Percentiles rank a stretch among this genome's conserved stretches.
Conservation (phyloP, 805 yeast genomes). For the Lipomyces starkeyi region DNA sequence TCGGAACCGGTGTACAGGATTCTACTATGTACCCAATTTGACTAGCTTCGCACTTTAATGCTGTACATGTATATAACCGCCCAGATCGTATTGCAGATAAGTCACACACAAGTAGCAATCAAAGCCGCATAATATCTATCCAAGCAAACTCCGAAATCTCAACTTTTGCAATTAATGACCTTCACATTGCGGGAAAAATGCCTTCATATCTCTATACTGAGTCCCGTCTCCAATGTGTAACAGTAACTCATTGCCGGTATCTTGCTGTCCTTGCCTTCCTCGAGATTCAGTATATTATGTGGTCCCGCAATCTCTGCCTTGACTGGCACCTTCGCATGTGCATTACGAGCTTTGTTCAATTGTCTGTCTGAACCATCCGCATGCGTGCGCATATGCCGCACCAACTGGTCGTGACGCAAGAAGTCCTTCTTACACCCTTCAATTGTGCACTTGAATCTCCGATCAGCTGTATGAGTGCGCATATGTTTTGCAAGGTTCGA, state of each 20-base stretch:
- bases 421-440: slow-evolving; percentile 41
- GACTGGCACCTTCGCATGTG: neutral
- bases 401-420: slow-evolving; percentile 40
- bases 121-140: too few relatives aligned
- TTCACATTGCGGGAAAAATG: too few relatives aligned
- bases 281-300: neutral
- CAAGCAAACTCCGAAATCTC: neutral
- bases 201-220: neutral
- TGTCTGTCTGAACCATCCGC: neutral
- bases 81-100: too few relatives aligned
- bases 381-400: slow-evolving; percentile 40
- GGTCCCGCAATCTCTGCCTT: neutral
- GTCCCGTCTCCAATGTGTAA: neutral
- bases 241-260: neutral
- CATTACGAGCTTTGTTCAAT: neutral
- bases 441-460: slow-evolving; percentile 36
- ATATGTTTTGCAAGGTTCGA: slow-evolving; percentile 88
- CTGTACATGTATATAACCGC: neutral
- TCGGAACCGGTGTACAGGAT: too few relatives aligned
- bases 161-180: too few relatives aligned
- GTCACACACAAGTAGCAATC: neutral
- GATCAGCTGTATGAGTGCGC: slow-evolving; percentile 64
- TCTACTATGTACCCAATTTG: neutral
- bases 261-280: neutral
- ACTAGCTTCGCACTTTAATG: neutral